phyloP scores from a whole-genome alignment of 192 early-diverging fungal species.

The Backusella morwellensis region DNA sequence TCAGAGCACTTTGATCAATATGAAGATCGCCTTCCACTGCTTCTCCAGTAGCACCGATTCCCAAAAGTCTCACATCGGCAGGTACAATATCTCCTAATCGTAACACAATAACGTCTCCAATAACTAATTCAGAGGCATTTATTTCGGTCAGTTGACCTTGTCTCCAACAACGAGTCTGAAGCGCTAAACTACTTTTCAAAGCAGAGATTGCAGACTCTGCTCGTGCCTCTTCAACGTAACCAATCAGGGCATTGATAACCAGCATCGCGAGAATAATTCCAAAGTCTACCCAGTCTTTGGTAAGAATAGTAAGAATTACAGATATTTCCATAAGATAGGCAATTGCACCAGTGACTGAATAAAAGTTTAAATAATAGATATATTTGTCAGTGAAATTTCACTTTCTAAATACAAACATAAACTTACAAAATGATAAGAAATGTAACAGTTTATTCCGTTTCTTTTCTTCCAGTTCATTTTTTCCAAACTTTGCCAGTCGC shows the following conservation, averaged over 20 bases:
- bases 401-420: conserved; percentile 21
- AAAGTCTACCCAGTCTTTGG: conserved; percentile 60
- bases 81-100: conserved; percentile 78
- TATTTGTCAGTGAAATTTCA: neutral
- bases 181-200: conserved; percentile 70
- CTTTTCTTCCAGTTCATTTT: conserved; percentile 50
- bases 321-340: conserved; percentile 61
- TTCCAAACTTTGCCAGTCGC: conserved; percentile 56
- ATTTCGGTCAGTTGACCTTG: conserved; percentile 50
- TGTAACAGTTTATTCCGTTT: conserved; percentile 43
- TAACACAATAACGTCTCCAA: conserved; percentile 72
- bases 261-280: conserved; percentile 56
- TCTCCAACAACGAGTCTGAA: conserved; percentile 59
- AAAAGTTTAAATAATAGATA: conserved; percentile 16
- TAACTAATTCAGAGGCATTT: conserved; percentile 52
- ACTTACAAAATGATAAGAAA: conserved; percentile 45
- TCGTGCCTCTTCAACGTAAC: conserved; percentile 68
- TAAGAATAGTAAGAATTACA: conserved; percentile 55
- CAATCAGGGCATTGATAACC: conserved; percentile 67
- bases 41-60: conserved; percentile 50
- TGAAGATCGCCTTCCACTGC: conserved; percentile 49
- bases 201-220: conserved; percentile 73
- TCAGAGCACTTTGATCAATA: conserved; percentile 72
- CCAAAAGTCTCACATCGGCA: conserved; percentile 61
- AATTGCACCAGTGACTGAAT: conserved; percentile 61